Conservation (phyloP, 2,329 filamentous ascomycete genomes). For the Pseudocercospora vitis region DNA sequence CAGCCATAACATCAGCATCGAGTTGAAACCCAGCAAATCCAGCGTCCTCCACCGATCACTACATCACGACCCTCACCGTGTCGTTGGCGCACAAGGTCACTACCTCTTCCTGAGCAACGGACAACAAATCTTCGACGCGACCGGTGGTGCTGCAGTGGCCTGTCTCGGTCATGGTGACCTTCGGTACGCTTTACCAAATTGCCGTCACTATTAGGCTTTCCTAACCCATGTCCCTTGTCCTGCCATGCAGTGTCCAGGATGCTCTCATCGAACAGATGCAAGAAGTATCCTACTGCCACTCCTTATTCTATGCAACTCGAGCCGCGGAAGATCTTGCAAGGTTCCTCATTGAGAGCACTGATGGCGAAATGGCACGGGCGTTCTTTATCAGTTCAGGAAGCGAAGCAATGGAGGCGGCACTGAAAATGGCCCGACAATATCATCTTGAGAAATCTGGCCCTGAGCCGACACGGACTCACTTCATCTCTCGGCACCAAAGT, state of each 20-base stretch:
- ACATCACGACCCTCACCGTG: constrained; percentile 48
- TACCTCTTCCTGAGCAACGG: constrained; percentile 57
- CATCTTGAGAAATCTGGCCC: constrained; percentile 57
- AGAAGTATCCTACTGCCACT: constrained; percentile 59
- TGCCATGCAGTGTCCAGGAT: constrained; percentile 52
- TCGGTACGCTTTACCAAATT: constrained; percentile 37
- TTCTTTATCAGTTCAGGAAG: constrained; percentile 61
- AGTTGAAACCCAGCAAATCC: constrained; percentile 17
- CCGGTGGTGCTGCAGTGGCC: constrained; percentile 70
- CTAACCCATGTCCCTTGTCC: not conserved
- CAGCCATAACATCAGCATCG: not conserved
- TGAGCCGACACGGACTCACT: constrained; percentile 57
- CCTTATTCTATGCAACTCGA: constrained; percentile 58
- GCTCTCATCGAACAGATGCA: constrained; percentile 62
- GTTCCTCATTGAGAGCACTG: constrained; percentile 53
- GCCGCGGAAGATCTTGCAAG: constrained; percentile 55
- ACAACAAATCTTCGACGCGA: constrained; percentile 67
- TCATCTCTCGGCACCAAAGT: constrained; percentile 64
- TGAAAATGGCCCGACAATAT: constrained; percentile 68
- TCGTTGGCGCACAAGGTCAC: constrained; percentile 52
- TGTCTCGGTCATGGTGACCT: constrained; percentile 68
- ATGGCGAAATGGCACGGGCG: constrained; percentile 54
- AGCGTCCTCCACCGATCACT: constrained; percentile 55
- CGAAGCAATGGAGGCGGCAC: constrained; percentile 67
- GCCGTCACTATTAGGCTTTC: not conserved